Conservation (phyloP, 169 alveolate species). For the Babesia bigemina region DNA sequence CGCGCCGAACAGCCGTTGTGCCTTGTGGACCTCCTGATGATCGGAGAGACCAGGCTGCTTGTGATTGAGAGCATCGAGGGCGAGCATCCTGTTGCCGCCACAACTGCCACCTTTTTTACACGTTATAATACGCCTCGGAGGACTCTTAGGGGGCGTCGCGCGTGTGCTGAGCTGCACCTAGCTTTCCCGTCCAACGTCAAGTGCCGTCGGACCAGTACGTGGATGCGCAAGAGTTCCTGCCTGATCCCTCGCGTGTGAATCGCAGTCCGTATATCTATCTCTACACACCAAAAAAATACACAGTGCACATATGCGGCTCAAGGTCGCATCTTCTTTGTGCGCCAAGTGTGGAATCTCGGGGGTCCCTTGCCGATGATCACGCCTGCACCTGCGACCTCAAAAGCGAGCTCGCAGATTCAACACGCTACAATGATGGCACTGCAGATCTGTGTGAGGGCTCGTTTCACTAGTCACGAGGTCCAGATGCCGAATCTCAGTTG, state of each 20-base stretch:
- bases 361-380: slow-evolving; percentile 25
- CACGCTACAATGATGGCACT: background rate
- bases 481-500: background rate
- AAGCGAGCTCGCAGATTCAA: slow-evolving; percentile 7
- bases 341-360: slow-evolving; percentile 20
- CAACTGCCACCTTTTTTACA: background rate
- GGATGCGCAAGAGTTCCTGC: too few relatives aligned
- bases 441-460: background rate
- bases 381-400: slow-evolving; percentile 11
- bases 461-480: background rate
- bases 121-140: background rate
- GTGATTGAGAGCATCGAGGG: slow-evolving; percentile 6
- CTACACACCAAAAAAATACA: slow-evolving; percentile 23
- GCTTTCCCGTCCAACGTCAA: too few relatives aligned
- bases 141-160: too few relatives aligned
- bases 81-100: slow-evolving; percentile 22
- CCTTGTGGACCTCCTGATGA: slow-evolving; percentile 7
- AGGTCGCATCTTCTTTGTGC: slow-evolving; percentile 6
- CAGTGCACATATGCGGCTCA: slow-evolving; percentile 3
- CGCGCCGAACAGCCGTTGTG: background rate
- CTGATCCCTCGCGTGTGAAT: too few relatives aligned
- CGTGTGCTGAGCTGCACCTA: too few relatives aligned
- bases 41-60: slow-evolving; percentile 20
- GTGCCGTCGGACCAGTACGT: too few relatives aligned
- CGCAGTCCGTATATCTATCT: background rate